phyloP scores from a whole-genome alignment of 2,329 filamentous ascomycete species.

The Diaporthe humulicola region DNA sequence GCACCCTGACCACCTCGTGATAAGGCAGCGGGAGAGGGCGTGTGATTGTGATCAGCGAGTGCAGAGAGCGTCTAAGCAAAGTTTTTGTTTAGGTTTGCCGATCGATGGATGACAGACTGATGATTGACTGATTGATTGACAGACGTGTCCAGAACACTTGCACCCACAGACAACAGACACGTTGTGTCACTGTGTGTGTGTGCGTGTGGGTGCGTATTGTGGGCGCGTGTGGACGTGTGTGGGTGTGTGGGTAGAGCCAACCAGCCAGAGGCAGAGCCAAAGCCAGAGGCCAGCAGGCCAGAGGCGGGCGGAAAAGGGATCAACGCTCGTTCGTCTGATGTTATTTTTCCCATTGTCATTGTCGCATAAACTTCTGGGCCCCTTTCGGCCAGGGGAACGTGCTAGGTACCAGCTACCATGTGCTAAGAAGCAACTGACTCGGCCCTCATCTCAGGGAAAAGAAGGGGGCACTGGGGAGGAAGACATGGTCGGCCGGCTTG shows the following conservation, averaged over 20 bases:
- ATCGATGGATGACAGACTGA: slow-evolving; percentile 22
- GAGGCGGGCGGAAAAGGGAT: slow-evolving; percentile 11
- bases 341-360: slow-evolving; percentile 13
- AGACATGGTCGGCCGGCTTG: background rate
- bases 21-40: slow-evolving; percentile 1
- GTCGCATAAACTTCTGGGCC: slow-evolving; percentile 16
- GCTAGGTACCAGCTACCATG: background rate
- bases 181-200: background rate
- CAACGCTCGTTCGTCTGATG: slow-evolving; percentile 19
- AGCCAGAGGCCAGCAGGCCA: too few relatives aligned
- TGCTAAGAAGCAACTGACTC: slow-evolving; percentile 18
- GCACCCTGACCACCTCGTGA: slow-evolving; percentile 28
- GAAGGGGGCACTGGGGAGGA: background rate
- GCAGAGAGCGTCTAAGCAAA: slow-evolving; percentile 29
- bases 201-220: background rate
- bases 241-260: background rate
- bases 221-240: background rate
- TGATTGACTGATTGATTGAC: slow-evolving; percentile 16
- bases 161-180: background rate
- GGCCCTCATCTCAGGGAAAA: background rate
- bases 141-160: slow-evolving; percentile 9
- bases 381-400: slow-evolving; percentile 9
- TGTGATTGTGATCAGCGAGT: slow-evolving; percentile 37
- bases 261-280: too few relatives aligned
- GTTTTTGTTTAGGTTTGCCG: slow-evolving; percentile 31